Evolutionary conservation across 495 filamentous ascomycete species (phyloP).

Genomic region (Terfezia boudieri): DNA sequence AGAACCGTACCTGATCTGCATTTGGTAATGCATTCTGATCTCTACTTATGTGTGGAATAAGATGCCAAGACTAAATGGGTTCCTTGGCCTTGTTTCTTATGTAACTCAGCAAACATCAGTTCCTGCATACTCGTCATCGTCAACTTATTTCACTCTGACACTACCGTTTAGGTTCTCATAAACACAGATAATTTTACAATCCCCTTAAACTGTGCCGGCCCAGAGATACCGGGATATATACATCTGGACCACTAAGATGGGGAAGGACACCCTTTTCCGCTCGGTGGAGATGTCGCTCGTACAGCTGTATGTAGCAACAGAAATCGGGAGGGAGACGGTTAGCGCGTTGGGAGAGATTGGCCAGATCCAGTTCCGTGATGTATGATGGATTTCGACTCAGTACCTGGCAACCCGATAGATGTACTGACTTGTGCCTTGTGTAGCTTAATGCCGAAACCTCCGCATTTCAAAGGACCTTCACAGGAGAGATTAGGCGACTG

Average conservation of each 20-base stretch:
- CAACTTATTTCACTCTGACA: not conserved
- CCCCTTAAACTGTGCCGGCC: not conserved
- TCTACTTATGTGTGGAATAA: too few relatives aligned
- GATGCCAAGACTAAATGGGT: too few relatives aligned
- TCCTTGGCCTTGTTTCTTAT: too few relatives aligned
- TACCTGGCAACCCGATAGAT: not conserved
- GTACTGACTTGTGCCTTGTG: slow-evolving; percentile 4
- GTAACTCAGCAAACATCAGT: not conserved
- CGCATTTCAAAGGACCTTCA: slow-evolving; percentile 93
- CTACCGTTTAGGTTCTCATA: not conserved
- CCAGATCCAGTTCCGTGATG: slow-evolving; percentile 89
- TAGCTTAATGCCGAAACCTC: slow-evolving; percentile 80
- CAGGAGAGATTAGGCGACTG: slow-evolving; percentile 83
- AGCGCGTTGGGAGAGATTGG: slow-evolving; percentile 91
- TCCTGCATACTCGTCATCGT: not conserved
- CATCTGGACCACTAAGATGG: slow-evolving; percentile 23
- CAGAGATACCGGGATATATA: not conserved
- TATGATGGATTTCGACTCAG: slow-evolving; percentile 24
- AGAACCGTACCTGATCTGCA: too few relatives aligned
- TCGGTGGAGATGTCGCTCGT: slow-evolving; percentile 99
- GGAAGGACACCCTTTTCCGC: slow-evolving; percentile 87
- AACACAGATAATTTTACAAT: not conserved
- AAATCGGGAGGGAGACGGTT: slow-evolving; percentile 93
- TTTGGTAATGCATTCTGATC: too few relatives aligned
- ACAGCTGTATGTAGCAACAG: slow-evolving; percentile 95